phyloP scores from a whole-genome alignment of 306 rosid species.

The Quillaja saponaria region DNA sequence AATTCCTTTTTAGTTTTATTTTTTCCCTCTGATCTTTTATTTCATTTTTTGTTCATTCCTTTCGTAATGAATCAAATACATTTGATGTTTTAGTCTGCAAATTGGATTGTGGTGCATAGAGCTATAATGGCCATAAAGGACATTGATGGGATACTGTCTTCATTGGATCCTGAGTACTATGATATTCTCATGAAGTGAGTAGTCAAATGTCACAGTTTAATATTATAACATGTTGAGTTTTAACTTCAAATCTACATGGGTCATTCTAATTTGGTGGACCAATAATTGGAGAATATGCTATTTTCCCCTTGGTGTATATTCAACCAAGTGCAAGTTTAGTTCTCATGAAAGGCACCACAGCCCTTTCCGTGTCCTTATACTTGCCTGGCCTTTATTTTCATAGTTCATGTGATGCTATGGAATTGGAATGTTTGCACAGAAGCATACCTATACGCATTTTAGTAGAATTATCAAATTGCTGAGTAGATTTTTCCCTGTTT shows the following conservation, averaged over 20 bases:
- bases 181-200: conserved; percentile 95
- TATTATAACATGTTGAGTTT: conserved; percentile 5
- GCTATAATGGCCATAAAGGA: conserved; percentile 96
- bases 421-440: not conserved
- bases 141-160: conserved; percentile 89
- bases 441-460: conserved; percentile 4
- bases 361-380: not conserved
- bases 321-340: not conserved
- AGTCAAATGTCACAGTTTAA: conserved; percentile 1
- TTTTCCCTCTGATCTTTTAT: not conserved
- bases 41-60: not conserved
- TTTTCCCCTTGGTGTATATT: conserved; percentile 14
- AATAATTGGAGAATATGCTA: conserved; percentile 1
- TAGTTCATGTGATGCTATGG: not conserved
- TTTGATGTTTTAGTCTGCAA: conserved; percentile 67
- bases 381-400: not conserved
- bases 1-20: no score
- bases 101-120: conserved; percentile 94
- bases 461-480: not conserved
- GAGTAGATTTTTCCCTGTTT: not conserved
- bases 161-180: conserved; percentile 97
- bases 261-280: conserved; percentile 6
- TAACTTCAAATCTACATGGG: not conserved
- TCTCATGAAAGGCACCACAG: not conserved
- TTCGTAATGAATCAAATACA: conserved; percentile 1